These are phyloP conservation scores for Scutellaria galericulata DNA, from an alignment of 257 asterid species.

Conservation along the genomic window DNA sequence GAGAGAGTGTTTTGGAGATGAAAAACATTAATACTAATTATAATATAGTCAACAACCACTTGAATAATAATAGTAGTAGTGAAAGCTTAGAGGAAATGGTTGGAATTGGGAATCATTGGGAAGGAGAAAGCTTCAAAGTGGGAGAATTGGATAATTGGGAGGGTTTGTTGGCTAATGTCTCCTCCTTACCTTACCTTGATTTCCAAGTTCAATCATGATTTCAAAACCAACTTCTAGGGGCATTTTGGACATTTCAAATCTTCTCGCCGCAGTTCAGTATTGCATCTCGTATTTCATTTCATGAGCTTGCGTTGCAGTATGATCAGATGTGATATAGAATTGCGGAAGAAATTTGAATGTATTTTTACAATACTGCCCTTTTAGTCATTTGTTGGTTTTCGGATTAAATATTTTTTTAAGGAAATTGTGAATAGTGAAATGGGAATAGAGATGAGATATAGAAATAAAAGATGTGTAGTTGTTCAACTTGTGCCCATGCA, in stretches of 20 bases:
- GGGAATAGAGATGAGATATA: neutral
- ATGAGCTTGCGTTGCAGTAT: too few species aligned
- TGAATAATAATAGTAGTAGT: conserved; percentile 17
- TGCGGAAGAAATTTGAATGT: too few species aligned
- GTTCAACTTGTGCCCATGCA: neutral
- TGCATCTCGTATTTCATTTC: neutral
- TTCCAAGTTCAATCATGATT: conserved; percentile 57
- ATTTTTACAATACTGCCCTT: too few species aligned
- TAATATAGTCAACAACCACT: neutral
- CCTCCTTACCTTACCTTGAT: conserved; percentile 88
- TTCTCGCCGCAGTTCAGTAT: too few species aligned
- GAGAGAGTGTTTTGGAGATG: conserved; percentile 45
- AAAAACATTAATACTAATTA: conserved; percentile 16
- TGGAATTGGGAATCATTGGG: conserved; percentile 75
- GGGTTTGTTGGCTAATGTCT: conserved; percentile 92
- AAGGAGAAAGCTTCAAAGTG: conserved; percentile 66
- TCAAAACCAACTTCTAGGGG: conserved; percentile 18
- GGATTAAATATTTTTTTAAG: neutral
- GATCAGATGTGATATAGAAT: too few species aligned
- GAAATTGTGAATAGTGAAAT: conserved; percentile 16
- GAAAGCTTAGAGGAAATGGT: conserved; percentile 59
- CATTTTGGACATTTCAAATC: neutral
- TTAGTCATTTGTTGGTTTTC: too few species aligned
- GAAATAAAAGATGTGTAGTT: conserved; percentile 3
- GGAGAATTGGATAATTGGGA: conserved; percentile 93